Evolutionary conservation across 305 asterid species (phyloP), one percentile per base, ranked within the genome.

Genomic region (Petunia hybrid): DNA sequence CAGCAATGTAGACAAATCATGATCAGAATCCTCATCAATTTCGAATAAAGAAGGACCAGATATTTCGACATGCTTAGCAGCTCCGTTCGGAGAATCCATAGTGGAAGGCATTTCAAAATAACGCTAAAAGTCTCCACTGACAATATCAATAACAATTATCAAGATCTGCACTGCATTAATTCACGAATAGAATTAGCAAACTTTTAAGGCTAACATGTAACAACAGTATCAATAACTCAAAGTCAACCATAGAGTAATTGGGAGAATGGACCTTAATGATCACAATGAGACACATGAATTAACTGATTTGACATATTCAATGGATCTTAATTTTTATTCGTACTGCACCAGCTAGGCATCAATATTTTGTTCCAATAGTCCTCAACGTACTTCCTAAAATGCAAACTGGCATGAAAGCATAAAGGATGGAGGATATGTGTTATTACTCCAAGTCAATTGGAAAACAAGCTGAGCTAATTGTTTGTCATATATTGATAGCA

Each of bases 1-100:
- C 73, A 92, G 76, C 53, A 94, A 80, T 56, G 91, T 82, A 5
- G 89, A 84, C 79, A 93, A 80, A 81, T 91, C 98, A n/a, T n/a
- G n/a, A 5, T 90, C 97, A 60, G 39, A 60, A 6, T 22, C 65
- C 12, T n/a, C n/a, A n/a, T 60, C 65, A 14, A 90, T 92, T 82
- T 93, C 98, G 10, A 92, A 93, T 81, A 93, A 87, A 13, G 98
- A 88, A 3, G 65, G 39, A 60, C 16, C 3, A 22, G 39, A 60
- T 51, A 14, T 8, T 6, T 60, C 65, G 36, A 60, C 65, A 60
- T 2, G 65, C 7, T 60, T 60, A 10, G 0, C 39, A 60, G 12
- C 22, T 22, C 36, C 65, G 6, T 60, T 60, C 35, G 16, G 38
- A 60, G 65, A 60, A 60, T 60, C 39, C 65, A 60, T 4, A 4